Evolutionary conservation across 345 rosid species (phyloP), one percentile per base, ranked within the genome.

Genomic region (Lagerstroemia speciosa): DNA sequence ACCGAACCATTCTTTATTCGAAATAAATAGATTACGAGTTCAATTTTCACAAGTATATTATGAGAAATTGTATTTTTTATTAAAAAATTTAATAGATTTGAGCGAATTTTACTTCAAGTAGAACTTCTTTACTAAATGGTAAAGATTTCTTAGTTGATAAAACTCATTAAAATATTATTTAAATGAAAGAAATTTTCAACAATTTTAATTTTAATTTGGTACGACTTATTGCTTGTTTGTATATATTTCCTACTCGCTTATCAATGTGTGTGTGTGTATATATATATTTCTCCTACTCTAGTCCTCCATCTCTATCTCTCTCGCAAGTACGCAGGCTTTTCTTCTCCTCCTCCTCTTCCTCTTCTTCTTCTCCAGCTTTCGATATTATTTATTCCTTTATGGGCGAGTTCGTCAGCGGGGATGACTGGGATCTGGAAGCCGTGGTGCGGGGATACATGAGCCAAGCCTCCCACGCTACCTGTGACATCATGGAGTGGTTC

Each of bases 361-460:
- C 7, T 1, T 7, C 53, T 68, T 30, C 46, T 0, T 34, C 14
- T 67, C 33, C 22, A n/a, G n/a, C 20, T 50, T 29, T 16, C 1
- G 20, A 33, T 16, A 55, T 5, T 38, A 33, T 3, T 55, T 40
- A 6, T 16, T 22, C 43, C 22, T 26, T 31, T 3, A 65, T 65
- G 68, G 63, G 43, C 3, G 62, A 52, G 30, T 68, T 53, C 43
- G 32, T 22, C 0, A 38, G 33, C 53, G 17, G 68, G 22, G 64
- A 67, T 14, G 67, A 67, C 40, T 67, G 71, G 76, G 76, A 73
- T 62, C 67, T 67, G 40, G 70, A 67, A 30, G 71, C 76, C 3
- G 63, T 73, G 5, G 71, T 61, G 9, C 26, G 62, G 34, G 76
- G 71, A 8, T 43, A 52, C 71, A 22, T 58, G 33, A 58, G 33